Evolutionary conservation across 192 early-diverging fungal genomes (phyloP), one percentile per base, ranked within the genome.

Genomic region (Lobosporangium transversale): DNA sequence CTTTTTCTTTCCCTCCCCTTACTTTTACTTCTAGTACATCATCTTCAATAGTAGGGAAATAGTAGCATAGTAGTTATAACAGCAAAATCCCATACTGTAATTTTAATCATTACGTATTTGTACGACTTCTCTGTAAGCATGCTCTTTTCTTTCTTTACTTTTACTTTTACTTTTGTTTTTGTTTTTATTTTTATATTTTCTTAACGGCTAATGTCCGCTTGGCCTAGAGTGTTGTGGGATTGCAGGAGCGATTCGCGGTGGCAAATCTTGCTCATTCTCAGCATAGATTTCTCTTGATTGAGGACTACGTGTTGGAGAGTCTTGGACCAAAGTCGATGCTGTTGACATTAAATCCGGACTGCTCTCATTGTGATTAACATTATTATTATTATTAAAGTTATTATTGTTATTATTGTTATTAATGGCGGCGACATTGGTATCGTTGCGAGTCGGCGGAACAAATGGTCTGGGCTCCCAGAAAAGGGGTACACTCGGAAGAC

Each of bases 391-490:
- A n/a, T n/a, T n/a, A n/a, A n/a, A n/a, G n/a, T n/a, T n/a, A n/a
- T 42, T 12, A 12, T 42, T 17, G 40, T 42, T 42, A 17, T 12
- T 12, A 42, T 9, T 42, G 40, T 42, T 42, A 17, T 23, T n/a
- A 23, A 49, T 49, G 47, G 21, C 5, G 14, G 10, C 18, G 7
- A 7, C 6, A 21, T 49, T 15, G 47, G 6, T 15, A n/a, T 7
- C 20, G 47, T 49, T 49, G 47, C 20, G 5, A 7, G n/a, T n/a
- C 7, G 47, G 47, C 21, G 21, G 47, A 49, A 49, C 47, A 49
- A 49, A 49, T 14, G 47, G 47, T n/a, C n/a, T 15, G 21, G 47
- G 47, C 47, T 49, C 47, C 47, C 47, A 49, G 21, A 14, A 49
- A n/a, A 49, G 47, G 9, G 40, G 40, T 17, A 42, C 40, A 42